phyloP scores from a whole-genome alignment of 2,329 filamentous ascomycete species.

The Thielaviopsis ethacetica region DNA sequence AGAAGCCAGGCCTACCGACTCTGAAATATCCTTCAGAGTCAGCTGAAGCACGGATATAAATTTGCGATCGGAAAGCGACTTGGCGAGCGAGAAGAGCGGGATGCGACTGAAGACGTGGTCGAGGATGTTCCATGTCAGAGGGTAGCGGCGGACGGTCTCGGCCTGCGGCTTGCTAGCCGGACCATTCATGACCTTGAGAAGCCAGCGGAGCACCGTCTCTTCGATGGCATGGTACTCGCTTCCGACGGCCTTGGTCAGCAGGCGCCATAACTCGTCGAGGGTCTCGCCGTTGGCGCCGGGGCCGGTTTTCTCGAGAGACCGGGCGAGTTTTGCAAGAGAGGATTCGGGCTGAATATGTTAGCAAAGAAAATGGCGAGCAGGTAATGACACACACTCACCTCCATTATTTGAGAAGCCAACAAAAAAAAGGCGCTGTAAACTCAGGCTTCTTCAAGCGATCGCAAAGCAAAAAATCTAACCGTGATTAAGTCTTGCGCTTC shows the following conservation, averaged over 20 bases:
- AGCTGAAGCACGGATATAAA: conserved; percentile 52
- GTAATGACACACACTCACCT: neutral
- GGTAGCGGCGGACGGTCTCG: conserved; percentile 37
- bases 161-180: conserved; percentile 22
- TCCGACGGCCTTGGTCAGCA: conserved; percentile 26
- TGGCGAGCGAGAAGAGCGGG: conserved; percentile 51
- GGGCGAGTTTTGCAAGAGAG: conserved; percentile 34
- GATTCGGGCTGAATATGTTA: conserved; percentile 18
- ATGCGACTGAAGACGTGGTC: conserved; percentile 45
- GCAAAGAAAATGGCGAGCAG: conserved; percentile 5
- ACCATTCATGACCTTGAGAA: conserved; percentile 45
- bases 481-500: conserved; percentile 2
- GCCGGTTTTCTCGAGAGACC: conserved; percentile 37
- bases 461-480: conserved; percentile 1
- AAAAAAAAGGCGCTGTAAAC: conserved; percentile 4
- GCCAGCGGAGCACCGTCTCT: conserved; percentile 42
- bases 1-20: conserved; percentile 14
- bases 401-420: conserved; percentile 3
- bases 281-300: conserved; percentile 29
- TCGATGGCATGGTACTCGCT: conserved; percentile 35
- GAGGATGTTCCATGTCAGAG: conserved; percentile 45
- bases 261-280: conserved; percentile 31
- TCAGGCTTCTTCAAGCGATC: conserved; percentile 11
- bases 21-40: conserved; percentile 42
- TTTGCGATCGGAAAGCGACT: conserved; percentile 51